Conservation (phyloP, 83 land plant genomes). For the Picea abies region DNA sequence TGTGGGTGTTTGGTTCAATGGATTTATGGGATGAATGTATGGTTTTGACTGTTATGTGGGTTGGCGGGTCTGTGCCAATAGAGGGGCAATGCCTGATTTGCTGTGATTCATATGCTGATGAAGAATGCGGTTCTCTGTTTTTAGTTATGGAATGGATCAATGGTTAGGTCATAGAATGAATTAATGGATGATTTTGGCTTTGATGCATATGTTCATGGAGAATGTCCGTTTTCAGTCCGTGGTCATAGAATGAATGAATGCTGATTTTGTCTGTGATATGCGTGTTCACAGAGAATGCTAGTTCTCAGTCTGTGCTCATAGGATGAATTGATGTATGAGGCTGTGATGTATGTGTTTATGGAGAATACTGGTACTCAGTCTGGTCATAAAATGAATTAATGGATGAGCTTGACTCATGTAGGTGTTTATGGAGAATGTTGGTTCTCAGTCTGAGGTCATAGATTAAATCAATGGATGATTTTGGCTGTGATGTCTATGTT, state of each 20-base stretch:
- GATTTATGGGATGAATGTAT: neutral
- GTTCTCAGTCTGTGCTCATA: neutral
- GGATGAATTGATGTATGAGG: neutral
- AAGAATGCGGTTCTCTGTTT: neutral
- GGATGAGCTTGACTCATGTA: neutral
- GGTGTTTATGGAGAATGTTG: neutral
- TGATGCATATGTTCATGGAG: neutral
- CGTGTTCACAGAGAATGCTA: neutral
- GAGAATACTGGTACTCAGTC: neutral
- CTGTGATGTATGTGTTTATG: neutral
- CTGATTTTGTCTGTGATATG: neutral
- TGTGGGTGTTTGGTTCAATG: neutral
- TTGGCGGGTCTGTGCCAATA: neutral
- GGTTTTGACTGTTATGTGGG: neutral
- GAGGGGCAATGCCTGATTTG: too few relatives aligned
- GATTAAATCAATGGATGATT: neutral
- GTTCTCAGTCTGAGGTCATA: neutral
- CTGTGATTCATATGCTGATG: too few relatives aligned
- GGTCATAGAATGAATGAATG: neutral
- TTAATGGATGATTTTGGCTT: neutral
- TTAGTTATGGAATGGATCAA: neutral
- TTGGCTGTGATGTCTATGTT: neutral
- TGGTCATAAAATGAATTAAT: neutral
- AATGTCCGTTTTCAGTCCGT: neutral
- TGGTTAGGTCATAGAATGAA: too few relatives aligned